Evolutionary conservation across 495 filamentous ascomycete species (phyloP).

Genomic region (Lasiosphaeria miniovina): DNA sequence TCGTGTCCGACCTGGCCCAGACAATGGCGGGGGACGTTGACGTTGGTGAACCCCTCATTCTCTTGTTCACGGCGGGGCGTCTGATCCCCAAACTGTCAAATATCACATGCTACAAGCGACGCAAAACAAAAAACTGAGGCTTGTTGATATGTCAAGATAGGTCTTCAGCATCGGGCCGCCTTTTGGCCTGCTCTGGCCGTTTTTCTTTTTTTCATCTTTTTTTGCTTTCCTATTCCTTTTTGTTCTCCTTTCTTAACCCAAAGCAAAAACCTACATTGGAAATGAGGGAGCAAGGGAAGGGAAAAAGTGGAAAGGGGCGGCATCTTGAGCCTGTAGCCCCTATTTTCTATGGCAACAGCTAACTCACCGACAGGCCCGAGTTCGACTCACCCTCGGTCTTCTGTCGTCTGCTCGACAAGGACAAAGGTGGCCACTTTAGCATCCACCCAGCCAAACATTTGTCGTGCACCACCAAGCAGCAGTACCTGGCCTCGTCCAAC

Average conservation of each 20-base stretch:
- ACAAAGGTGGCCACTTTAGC: slow-evolving; percentile 68
- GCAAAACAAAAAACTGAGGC: no score
- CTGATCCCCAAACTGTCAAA: no score
- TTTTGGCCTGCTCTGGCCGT: no score
- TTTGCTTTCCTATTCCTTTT: not conserved
- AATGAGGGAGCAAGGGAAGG: not conserved
- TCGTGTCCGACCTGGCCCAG: not conserved
- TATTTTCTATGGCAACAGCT: not conserved
- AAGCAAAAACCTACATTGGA: not conserved
- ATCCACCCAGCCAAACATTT: slow-evolving; percentile 49
- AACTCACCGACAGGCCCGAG: slow-evolving; percentile 49
- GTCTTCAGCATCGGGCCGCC: no score
- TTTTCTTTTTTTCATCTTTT: not conserved
- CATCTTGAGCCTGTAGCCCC: not conserved
- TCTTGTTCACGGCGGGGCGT: no score
- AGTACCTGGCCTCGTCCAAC: slow-evolving; percentile 69
- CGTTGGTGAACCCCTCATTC: not conserved
- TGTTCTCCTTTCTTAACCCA: not conserved
- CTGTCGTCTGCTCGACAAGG: slow-evolving; percentile 64
- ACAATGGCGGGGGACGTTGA: no score
- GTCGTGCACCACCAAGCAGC: slow-evolving; percentile 59
- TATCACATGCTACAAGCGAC: no score
- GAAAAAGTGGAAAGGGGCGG: no score
- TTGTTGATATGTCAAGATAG: no score
- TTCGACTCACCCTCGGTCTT: slow-evolving; percentile 67